Conservation (phyloP, 1,284 basidiomycete genomes). For the Ustilago bromivora region DNA sequence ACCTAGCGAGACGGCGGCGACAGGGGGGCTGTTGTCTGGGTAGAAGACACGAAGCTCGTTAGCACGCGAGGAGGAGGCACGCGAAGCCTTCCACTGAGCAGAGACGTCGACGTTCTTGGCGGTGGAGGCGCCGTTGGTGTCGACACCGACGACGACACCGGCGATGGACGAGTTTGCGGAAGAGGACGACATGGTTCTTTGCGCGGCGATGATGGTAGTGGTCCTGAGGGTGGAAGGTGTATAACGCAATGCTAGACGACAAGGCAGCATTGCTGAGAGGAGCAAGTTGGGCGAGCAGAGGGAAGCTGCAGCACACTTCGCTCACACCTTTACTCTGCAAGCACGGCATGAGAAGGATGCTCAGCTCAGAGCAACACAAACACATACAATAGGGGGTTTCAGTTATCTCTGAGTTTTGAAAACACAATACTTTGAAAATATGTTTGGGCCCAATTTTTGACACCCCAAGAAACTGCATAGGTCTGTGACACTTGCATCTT, state of each 20-base stretch:
- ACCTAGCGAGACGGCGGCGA: conserved; percentile 63
- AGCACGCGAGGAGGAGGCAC: conserved; percentile 57
- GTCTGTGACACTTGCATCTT: no score
- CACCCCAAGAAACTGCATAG: no score
- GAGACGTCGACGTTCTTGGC: conserved; percentile 57
- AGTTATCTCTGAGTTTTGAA: no score
- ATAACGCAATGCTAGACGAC: conserved; percentile 40
- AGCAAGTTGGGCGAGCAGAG: not conserved
- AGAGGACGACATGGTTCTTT: conserved; percentile 43
- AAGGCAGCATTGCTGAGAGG: conserved; percentile 44
- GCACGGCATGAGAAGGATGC: not conserved
- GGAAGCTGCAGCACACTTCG: conserved; percentile 3
- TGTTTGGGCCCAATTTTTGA: no score
- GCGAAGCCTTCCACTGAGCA: conserved; percentile 63
- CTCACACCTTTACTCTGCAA: not conserved
- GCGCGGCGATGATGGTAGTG: conserved; percentile 16
- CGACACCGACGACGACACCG: conserved; percentile 55
- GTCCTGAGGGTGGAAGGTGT: conserved; percentile 18
- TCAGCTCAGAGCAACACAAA: conserved; percentile 2
- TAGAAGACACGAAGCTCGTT: conserved; percentile 65
- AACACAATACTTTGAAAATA: no score
- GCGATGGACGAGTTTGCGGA: conserved; percentile 26
- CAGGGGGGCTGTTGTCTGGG: conserved; percentile 47
- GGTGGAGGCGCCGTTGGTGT: conserved; percentile 50
- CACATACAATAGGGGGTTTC: no score